These are phyloP conservation scores for Schizochytrium sp. DNA, from an alignment of 108 stramenopile genomes.

Conservation along the genomic window DNA sequence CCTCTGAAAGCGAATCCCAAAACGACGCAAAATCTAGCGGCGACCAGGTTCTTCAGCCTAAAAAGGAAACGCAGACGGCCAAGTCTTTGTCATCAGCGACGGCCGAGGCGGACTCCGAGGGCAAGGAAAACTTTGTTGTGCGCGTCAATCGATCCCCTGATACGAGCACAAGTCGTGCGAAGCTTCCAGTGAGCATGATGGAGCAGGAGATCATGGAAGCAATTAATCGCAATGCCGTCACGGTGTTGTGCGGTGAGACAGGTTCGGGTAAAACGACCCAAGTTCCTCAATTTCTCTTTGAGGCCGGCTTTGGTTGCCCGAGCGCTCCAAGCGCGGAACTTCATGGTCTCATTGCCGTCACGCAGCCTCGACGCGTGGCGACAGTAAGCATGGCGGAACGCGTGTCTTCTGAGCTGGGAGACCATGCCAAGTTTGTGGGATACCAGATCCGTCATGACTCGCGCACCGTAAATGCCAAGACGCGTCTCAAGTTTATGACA, in stretches of 20 bases:
- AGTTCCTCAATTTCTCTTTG: conserved; percentile 90
- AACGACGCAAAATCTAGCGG: neutral
- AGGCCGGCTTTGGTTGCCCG: conserved; percentile 66
- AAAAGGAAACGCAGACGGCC: neutral
- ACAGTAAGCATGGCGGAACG: conserved; percentile 89
- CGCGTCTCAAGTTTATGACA: conserved; percentile 92
- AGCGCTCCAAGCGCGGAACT: neutral
- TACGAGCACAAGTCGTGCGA: conserved; percentile 60
- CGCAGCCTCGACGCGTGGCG: conserved; percentile 90
- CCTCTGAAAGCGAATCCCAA: too few relatives aligned
- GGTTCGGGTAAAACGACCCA: conserved; percentile 69
- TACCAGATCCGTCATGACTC: conserved; percentile 91
- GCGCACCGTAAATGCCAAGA: conserved; percentile 63
- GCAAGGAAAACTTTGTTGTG: neutral
- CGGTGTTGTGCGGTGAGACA: conserved; percentile 84
- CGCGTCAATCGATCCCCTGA: conserved; percentile 37
- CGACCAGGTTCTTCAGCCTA: neutral
- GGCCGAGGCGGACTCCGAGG: too few relatives aligned
- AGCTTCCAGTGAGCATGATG: conserved; percentile 90
- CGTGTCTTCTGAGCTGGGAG: conserved; percentile 89
- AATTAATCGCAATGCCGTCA: conserved; percentile 71
- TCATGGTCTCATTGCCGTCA: conserved; percentile 62
- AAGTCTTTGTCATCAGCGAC: neutral
- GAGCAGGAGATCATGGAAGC: conserved; percentile 96
- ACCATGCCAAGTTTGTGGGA: conserved; percentile 59